Percentiles rank a stretch among this genome's conserved stretches.
phyloP scores from a whole-genome alignment of 2,329 filamentous ascomycete species.

The Rhinocladiella mackenziei region DNA sequence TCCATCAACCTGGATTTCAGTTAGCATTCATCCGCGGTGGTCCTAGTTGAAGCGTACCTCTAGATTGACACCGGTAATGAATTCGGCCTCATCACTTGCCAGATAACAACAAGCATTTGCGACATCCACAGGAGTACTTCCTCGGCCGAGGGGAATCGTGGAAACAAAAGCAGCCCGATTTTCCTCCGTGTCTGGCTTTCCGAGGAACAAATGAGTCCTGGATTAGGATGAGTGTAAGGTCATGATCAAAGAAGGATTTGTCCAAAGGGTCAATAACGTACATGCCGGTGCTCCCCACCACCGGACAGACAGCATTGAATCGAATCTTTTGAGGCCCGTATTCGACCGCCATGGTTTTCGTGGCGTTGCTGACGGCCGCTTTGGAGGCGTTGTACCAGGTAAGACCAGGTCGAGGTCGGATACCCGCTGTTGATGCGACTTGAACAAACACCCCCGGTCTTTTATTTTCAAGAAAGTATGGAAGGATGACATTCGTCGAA shows the following conservation, averaged over 20 bases:
- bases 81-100: slow-evolving; percentile 65
- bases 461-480: slow-evolving; percentile 20
- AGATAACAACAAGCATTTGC: slow-evolving; percentile 67
- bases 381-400: slow-evolving; percentile 56
- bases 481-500: slow-evolving; percentile 20
- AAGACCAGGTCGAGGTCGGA: slow-evolving; percentile 18
- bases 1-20: slow-evolving; percentile 1
- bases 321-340: slow-evolving; percentile 69
- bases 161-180: slow-evolving; percentile 42
- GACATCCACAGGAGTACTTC: slow-evolving; percentile 54
- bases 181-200: slow-evolving; percentile 43
- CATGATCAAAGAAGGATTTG: background rate
- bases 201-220: slow-evolving; percentile 30
- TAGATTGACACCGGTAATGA: slow-evolving; percentile 50
- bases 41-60: no score
- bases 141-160: slow-evolving; percentile 42
- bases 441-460: slow-evolving; percentile 18
- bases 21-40: no score
- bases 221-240: background rate
- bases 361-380: slow-evolving; percentile 60
- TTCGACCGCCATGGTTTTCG: slow-evolving; percentile 66
- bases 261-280: slow-evolving; percentile 32
- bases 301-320: slow-evolving; percentile 67
- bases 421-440: slow-evolving; percentile 19
- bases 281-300: slow-evolving; percentile 62